Evolutionary conservation across 2,329 filamentous ascomycete species (phyloP).

Genomic region (Trichophaea hybrida): DNA sequence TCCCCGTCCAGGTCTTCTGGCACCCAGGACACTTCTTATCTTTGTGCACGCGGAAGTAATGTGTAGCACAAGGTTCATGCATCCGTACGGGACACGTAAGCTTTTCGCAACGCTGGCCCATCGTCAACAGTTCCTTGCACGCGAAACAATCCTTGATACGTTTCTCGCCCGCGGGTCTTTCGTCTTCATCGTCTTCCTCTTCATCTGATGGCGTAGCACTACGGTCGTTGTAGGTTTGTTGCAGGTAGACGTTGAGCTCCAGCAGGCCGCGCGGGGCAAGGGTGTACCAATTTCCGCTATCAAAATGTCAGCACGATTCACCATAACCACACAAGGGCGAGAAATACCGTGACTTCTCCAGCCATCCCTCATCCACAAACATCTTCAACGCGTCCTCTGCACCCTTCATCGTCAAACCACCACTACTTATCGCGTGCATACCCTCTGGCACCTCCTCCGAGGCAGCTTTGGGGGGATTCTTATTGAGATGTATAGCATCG

Average conservation of each 20-base stretch:
- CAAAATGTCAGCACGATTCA: too few species aligned
- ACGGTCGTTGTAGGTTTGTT: constrained; percentile 71
- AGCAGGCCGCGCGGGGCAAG: constrained; percentile 65
- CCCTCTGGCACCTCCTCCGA: constrained; percentile 28
- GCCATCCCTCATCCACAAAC: constrained; percentile 69
- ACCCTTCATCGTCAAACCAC: constrained; percentile 57
- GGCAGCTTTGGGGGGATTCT: constrained; percentile 30
- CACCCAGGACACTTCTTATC: constrained; percentile 41
- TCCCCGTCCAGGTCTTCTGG: constrained; percentile 37
- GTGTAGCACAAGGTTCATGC: constrained; percentile 61
- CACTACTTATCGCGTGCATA: constrained; percentile 24
- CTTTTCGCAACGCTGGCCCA: constrained; percentile 63
- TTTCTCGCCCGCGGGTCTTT: constrained; percentile 33
- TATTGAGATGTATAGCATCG: constrained; percentile 58
- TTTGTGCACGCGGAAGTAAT: constrained; percentile 53
- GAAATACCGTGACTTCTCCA: constrained; percentile 48
- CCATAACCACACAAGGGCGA: too few species aligned
- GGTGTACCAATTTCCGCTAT: constrained; percentile 48
- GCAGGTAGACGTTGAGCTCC: constrained; percentile 70
- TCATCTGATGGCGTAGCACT: constrained; percentile 35
- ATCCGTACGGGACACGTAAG: constrained; percentile 54
- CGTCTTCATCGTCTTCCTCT: constrained; percentile 35
- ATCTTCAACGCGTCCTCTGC: constrained; percentile 57
- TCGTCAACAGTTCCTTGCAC: constrained; percentile 78
- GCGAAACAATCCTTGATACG: constrained; percentile 71